Conservation (phyloP, 2,329 filamentous ascomycete genomes). For the Cucurbitaria berberidis region DNA sequence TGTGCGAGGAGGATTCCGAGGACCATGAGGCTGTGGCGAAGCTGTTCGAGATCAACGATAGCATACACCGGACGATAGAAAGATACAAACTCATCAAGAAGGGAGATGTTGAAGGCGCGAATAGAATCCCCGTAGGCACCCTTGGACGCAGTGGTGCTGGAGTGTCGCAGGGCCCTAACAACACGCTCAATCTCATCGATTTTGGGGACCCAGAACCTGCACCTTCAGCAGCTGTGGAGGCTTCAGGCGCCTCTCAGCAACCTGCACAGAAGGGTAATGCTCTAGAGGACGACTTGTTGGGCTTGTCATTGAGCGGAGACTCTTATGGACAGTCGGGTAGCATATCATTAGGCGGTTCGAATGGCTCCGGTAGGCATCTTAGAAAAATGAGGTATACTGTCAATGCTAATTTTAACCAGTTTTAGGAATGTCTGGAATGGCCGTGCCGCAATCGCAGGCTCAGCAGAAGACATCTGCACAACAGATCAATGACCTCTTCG, state of each 20-base stretch:
- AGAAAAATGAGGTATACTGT: neutral
- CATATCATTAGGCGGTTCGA: conserved; percentile 75
- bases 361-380: conserved; percentile 44
- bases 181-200: conserved; percentile 92
- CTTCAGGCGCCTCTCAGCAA: conserved; percentile 50
- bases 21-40: conserved; percentile 96
- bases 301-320: conserved; percentile 75
- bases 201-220: conserved; percentile 72
- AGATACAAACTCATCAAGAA: conserved; percentile 96
- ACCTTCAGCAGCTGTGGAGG: conserved; percentile 30
- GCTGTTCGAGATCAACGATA: conserved; percentile 96
- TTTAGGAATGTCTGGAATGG: conserved; percentile 41
- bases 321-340: conserved; percentile 76
- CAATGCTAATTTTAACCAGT: conserved; percentile 27
- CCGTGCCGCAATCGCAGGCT: conserved; percentile 38
- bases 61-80: conserved; percentile 95
- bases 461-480: conserved; percentile 55
- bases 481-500: conserved; percentile 64
- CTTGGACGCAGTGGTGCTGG: conserved; percentile 69
- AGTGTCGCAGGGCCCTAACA: conserved; percentile 68
- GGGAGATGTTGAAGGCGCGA: conserved; percentile 84
- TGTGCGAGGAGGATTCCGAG: conserved; percentile 98
- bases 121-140: conserved; percentile 82
- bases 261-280: conserved; percentile 64
- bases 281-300: conserved; percentile 88